Base-by-base conservation (phyloP, 1,284 basidiomycete genomes). In the Polyporus tsugae region DNA sequence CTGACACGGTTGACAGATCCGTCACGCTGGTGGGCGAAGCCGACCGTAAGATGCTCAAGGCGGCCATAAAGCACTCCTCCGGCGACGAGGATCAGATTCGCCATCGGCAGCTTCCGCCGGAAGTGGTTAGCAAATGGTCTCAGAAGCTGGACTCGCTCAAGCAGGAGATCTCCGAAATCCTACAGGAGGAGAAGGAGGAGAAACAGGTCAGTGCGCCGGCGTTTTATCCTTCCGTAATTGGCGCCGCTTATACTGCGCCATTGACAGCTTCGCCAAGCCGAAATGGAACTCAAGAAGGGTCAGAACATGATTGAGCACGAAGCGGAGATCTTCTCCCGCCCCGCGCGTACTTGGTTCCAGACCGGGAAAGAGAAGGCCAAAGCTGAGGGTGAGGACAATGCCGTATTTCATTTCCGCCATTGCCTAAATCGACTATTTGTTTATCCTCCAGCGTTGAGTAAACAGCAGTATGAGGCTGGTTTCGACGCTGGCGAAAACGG, bases 331-430 rank as follows among this genome's bases (percentile, higher is more conserved):
- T 95, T 92, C 79, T 91, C 94, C 41, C 87, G 97, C 62, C 98
- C 98, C 9, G 95, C 96, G 35, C 86, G 97, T 72, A 98, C 97
- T 15, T 99, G 98, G 98, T 99, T 99, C 88, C 97, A 99, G 81
- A 90, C 87, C 33, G 86, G 88, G 70, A 93, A 93, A 79, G 96
- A 98, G 74, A 99, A 95, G 81, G 82, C 86, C 67, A 87, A 87
- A 64, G 86, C 95, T 1, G 90, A 93, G 88, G 91, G 95, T 96
- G 73, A 69, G 84, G 76, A 25, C 57, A 42, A 60, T 63, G 52
- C 55, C 60, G 46, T 44, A 49, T 17, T 63, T 69, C 62, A 65
- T 64, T 60, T 66, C 60, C 60, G 64, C 67, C 38, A 15, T 39
- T 33, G 36, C 62, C 49, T 6, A 61, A 44, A 46, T 29, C 15